Base-by-base conservation (phyloP, 257 asterid genomes). In the Knoxia roxburghii region DNA sequence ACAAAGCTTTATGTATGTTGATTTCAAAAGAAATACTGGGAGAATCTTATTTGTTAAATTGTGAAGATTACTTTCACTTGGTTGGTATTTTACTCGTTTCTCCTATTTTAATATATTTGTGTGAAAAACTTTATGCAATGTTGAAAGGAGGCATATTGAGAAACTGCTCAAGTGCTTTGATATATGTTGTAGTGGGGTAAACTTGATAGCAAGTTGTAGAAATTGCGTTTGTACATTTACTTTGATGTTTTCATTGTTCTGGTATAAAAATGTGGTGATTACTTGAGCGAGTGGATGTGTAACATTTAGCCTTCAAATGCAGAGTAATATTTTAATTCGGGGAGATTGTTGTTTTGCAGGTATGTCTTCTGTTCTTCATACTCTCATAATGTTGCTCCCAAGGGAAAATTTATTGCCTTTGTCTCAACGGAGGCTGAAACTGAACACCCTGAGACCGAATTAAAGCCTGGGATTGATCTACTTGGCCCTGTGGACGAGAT, bases 401-500 rank as follows among this genome's bases (percentile, higher is more conserved):
- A 89, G 82, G 97, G 97, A 63, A 93, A 93, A 73, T 93, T 72
- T 77, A 93, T 93, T 62, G 98, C 97, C 41, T 89, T 93, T 73
- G 97, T 93, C 75, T 89, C 98, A 4, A 82, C 98, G 2, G 98
- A 89, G 68, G 96, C 98, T 11, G 98, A 93, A 75, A 86, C 97
- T 14, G 94, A 93, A 75, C 69, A 93, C 68, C 97, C 97, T 12
- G 86, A 93, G 91, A 77, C 71, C 23, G 98, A 93, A 83, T 75
- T 93, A 69, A 87, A 89, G 82, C 88, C 91, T 3, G 98, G 98
- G 7, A 80, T 89, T 51, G 97, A 83, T 81, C 97, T 93, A 75
- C 95, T 93, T 20, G 98, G 98, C 64, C 86, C 90, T 40, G 97
- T 93, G 82, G 98, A 93, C 69, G 98, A 93, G 90, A 86, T 89